Evolutionary conservation across 306 rosid genomes (phyloP).

Genomic region (Senna tora): DNA sequence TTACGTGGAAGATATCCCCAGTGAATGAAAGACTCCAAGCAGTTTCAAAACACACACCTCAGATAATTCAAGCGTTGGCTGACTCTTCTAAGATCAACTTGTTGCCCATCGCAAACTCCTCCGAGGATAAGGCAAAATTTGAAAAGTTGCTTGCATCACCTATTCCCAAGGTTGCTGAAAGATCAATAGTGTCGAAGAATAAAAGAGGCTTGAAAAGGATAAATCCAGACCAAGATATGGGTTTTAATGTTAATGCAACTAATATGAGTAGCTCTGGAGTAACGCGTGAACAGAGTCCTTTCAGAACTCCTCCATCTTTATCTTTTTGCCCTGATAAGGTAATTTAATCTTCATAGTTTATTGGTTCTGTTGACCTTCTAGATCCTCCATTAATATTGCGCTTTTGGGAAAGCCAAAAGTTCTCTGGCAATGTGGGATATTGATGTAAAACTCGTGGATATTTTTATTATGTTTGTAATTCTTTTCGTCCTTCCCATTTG

Average conservation of each 20-base stretch:
- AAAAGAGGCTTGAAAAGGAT: slow-evolving; percentile 59
- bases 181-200: slow-evolving; percentile 48
- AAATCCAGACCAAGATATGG: slow-evolving; percentile 47
- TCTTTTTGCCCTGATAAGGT: slow-evolving; percentile 77
- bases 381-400: slow-evolving; percentile 11
- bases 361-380: slow-evolving; percentile 29
- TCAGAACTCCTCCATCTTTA: slow-evolving; percentile 86
- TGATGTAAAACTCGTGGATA: slow-evolving; percentile 4
- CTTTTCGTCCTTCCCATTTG: background rate
- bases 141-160: slow-evolving; percentile 56
- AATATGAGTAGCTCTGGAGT: slow-evolving; percentile 41
- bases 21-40: slow-evolving; percentile 83
- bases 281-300: slow-evolving; percentile 65
- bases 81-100: slow-evolving; percentile 71
- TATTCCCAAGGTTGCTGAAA: slow-evolving; percentile 46
- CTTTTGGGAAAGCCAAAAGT: slow-evolving; percentile 7
- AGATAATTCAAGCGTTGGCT: slow-evolving; percentile 70
- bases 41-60: slow-evolving; percentile 73
- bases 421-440: background rate
- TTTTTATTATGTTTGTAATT: background rate
- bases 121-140: slow-evolving; percentile 64
- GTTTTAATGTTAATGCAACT: slow-evolving; percentile 32
- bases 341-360: slow-evolving; percentile 32
- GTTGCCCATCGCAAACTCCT: slow-evolving; percentile 52
- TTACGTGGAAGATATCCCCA: slow-evolving; percentile 95